These are phyloP conservation scores for Fragaria nilgerrensis DNA, from an alignment of 306 rosid genomes.

Conservation along the genomic window DNA sequence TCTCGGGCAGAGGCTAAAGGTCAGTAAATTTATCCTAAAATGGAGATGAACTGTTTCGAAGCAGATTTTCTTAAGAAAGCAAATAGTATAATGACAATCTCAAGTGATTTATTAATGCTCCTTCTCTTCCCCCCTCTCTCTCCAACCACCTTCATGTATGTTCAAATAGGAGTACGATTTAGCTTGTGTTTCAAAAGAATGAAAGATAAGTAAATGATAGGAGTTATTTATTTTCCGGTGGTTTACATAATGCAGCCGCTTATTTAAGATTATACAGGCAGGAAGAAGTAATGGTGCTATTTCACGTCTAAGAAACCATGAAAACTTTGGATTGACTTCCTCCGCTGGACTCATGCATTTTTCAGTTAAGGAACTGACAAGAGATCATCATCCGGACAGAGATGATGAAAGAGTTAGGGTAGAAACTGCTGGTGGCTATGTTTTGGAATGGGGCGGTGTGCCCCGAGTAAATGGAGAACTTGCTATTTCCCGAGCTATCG, in stretches of 20 bases:
- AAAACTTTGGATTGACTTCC: slow-evolving; percentile 50
- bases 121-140: slow-evolving; percentile 15
- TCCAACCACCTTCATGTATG: neutral
- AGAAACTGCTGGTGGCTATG: slow-evolving; percentile 95
- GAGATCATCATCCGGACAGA: slow-evolving; percentile 94
- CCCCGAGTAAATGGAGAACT: slow-evolving; percentile 88
- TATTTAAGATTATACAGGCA: slow-evolving; percentile 69
- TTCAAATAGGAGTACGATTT: slow-evolving; percentile 19
- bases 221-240: slow-evolving; percentile 29
- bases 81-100: neutral
- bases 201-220: slow-evolving; percentile 14
- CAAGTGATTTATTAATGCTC: neutral
- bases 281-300: slow-evolving; percentile 55
- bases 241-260: slow-evolving; percentile 55
- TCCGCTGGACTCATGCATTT: slow-evolving; percentile 56
- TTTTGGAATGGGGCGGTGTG: slow-evolving; percentile 82
- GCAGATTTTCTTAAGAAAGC: neutral
- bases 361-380: slow-evolving; percentile 84
- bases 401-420: slow-evolving; percentile 83
- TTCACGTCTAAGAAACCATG: slow-evolving; percentile 50
- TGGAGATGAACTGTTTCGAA: neutral
- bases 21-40: slow-evolving; percentile 34
- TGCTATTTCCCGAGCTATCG: slow-evolving; percentile 87
- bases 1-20: slow-evolving; percentile 89
- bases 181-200: slow-evolving; percentile 13